A percentile compares a stretch with the other conserved stretches of the same genome.
Conservation (phyloP, 306 rosid species). For the Medicago lupulina region DNA sequence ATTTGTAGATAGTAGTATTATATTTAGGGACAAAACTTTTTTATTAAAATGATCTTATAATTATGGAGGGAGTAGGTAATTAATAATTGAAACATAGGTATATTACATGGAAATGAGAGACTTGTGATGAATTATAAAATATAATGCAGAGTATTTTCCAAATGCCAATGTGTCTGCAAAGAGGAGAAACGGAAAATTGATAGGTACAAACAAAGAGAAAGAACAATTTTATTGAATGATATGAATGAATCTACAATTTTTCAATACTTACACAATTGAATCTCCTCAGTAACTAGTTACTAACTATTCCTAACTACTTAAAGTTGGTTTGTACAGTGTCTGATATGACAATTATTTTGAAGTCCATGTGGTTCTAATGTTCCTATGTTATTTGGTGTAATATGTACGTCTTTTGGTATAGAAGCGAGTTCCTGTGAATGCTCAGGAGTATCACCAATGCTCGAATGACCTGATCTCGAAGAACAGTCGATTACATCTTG, state of each 20-base stretch:
- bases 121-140: neutral
- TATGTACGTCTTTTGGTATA: constrained; percentile 22
- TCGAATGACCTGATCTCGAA: constrained; percentile 20
- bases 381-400: constrained; percentile 4
- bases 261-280: neutral
- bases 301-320: too few relatives aligned
- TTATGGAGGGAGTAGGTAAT: too few relatives aligned
- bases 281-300: too few relatives aligned
- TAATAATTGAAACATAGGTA: too few relatives aligned
- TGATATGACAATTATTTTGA: constrained; percentile 11
- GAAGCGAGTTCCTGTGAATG: constrained; percentile 32
- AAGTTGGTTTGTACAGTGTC: neutral
- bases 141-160: neutral
- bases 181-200: neutral
- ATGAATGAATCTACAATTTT: constrained; percentile 1
- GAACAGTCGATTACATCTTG: constrained; percentile 29
- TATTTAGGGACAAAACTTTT: too few relatives aligned
- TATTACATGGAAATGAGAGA: too few relatives aligned
- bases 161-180: neutral
- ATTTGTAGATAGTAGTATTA: too few relatives aligned
- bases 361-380: constrained; percentile 18
- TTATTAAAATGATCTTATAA: too few relatives aligned
- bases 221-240: neutral
- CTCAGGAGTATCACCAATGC: constrained; percentile 4
- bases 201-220: neutral